Evolutionary conservation across 2,329 filamentous ascomycete genomes (phyloP).

Genomic region (Claviceps arundinis): DNA sequence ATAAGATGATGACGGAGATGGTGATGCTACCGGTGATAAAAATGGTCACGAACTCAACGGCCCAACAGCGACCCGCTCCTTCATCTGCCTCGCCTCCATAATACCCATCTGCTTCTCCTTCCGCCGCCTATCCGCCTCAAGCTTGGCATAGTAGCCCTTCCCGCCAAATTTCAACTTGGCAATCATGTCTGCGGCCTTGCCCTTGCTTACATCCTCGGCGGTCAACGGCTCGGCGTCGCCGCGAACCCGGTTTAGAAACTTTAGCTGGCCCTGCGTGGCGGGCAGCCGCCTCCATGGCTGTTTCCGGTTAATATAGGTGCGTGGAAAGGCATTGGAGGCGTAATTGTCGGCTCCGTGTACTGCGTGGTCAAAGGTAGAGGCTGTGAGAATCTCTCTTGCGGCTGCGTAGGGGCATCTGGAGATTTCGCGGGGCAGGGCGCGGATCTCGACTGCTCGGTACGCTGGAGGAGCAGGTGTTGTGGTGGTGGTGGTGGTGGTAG

Average conservation of each 20-base stretch:
- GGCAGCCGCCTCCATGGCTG: conserved; percentile 57
- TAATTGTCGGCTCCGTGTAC: conserved; percentile 79
- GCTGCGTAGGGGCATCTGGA: conserved; percentile 50
- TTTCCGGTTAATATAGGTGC: conserved; percentile 49
- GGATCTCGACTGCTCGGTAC: conserved; percentile 35
- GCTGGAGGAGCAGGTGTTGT: conserved; percentile 9
- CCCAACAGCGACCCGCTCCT: conserved; percentile 43
- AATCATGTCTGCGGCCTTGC: conserved; percentile 79
- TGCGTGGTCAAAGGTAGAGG: conserved; percentile 56
- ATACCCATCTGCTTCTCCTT: conserved; percentile 24
- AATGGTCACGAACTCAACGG: conserved; percentile 24
- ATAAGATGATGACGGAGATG: not conserved
- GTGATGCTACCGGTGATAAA: not conserved
- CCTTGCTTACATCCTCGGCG: conserved; percentile 53
- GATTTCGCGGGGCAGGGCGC: conserved; percentile 28
- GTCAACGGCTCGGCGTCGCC: conserved; percentile 38
- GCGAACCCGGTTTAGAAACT: conserved; percentile 55
- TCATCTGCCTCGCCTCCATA: conserved; percentile 26
- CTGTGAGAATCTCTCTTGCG: conserved; percentile 54
- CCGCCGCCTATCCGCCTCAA: conserved; percentile 39
- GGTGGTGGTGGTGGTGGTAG: not conserved
- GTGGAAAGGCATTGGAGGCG: conserved; percentile 52
- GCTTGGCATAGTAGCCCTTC: conserved; percentile 43
- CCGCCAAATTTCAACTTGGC: conserved; percentile 82
- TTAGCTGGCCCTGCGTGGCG: conserved; percentile 53